phyloP scores from a whole-genome alignment of 2,329 filamentous ascomycete species.

The Calonectria honghensis region DNA sequence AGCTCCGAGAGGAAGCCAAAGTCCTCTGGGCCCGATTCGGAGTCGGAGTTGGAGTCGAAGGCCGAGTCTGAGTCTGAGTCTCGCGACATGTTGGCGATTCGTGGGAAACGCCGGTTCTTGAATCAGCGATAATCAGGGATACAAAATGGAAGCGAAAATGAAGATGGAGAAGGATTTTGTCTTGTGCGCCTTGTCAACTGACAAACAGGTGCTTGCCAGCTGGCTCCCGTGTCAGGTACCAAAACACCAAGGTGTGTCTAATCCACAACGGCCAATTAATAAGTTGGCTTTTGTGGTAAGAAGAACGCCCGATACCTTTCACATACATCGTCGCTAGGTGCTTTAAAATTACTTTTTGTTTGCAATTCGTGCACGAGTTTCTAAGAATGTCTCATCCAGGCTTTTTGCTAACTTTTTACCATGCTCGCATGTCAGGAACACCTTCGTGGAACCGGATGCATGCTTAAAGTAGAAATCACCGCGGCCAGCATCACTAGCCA shows the following conservation, averaged over 20 bases:
- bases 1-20: not conserved
- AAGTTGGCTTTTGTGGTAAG: no score
- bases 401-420: no score
- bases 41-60: not conserved
- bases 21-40: not conserved
- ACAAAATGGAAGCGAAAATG: not conserved
- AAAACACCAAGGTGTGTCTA: not conserved
- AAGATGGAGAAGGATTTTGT: not conserved
- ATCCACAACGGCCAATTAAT: not conserved
- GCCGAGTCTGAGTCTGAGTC: not conserved
- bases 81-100: not conserved
- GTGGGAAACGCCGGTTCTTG: not conserved
- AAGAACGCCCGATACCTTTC: not conserved
- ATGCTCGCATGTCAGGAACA: no score
- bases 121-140: not conserved
- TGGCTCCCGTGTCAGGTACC: not conserved
- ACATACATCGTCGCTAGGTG: not conserved
- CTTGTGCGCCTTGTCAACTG: not conserved
- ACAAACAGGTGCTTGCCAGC: not conserved
- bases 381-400: no score
- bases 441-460: no score
- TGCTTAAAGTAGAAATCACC: no score
- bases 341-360: no score
- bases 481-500: no score
- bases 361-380: no score